These are phyloP conservation scores for Aspergillus hortae DNA, from an alignment of 2,329 filamentous ascomycete genomes.

Conservation along the genomic window DNA sequence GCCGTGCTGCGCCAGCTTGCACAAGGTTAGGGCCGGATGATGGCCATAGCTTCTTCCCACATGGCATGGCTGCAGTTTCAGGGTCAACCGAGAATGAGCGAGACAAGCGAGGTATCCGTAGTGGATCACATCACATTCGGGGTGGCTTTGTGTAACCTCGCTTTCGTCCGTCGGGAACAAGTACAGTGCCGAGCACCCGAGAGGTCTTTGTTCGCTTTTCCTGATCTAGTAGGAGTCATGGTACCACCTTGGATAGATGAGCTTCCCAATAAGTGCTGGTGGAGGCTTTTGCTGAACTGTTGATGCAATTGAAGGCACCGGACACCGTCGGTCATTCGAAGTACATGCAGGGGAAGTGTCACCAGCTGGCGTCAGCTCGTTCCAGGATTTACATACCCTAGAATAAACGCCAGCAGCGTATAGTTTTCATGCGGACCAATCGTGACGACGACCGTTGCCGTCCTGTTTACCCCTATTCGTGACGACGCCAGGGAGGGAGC, in stretches of 20 bases:
- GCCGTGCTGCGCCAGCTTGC: neutral
- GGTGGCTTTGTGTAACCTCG: neutral
- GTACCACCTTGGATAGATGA: too few relatives aligned
- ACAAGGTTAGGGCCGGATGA: neutral
- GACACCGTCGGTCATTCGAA: too few relatives aligned
- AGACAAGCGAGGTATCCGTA: neutral
- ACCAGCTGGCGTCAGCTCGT: slow-evolving; percentile 13
- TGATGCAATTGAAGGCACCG: too few relatives aligned
- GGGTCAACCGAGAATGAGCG: neutral
- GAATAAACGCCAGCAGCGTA: neutral
- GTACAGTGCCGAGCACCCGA: neutral
- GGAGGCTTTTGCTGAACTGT: too few relatives aligned
- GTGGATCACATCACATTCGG: neutral
- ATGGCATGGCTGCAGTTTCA: neutral
- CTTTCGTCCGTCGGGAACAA: neutral
- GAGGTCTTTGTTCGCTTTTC: neutral
- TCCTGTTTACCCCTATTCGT: neutral
- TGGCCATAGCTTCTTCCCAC: neutral
- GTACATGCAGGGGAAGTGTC: neutral
- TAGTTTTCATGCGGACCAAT: neutral
- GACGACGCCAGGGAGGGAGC: slow-evolving; percentile 4
- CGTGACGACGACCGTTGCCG: neutral
- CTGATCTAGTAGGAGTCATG: neutral
- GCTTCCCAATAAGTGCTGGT: too few relatives aligned
- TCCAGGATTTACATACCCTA: slow-evolving; percentile 8